phyloP scores from a whole-genome alignment of 352 stramenopile genomes.

The Aphanomyces invadans region DNA sequence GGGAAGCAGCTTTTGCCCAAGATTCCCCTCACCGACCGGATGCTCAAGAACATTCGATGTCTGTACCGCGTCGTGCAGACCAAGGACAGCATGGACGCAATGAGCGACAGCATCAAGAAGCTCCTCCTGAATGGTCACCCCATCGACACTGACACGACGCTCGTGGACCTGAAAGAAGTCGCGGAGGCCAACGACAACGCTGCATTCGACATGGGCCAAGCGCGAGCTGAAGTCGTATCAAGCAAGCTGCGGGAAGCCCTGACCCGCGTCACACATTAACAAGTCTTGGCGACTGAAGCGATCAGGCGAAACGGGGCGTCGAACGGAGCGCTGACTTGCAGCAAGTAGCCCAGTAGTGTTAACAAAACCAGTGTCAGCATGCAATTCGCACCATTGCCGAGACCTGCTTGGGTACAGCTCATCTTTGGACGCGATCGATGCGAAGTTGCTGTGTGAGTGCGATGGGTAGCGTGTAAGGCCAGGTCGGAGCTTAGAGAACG shows the following conservation, averaged over 20 bases:
- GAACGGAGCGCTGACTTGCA: too few relatives aligned
- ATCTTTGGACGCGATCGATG: too few relatives aligned
- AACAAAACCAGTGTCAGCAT: too few relatives aligned
- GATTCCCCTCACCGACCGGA: conserved; percentile 47
- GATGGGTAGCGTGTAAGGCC: too few relatives aligned
- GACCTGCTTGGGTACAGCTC: too few relatives aligned
- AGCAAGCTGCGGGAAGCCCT: conserved; percentile 19
- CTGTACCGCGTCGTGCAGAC: conserved; percentile 60
- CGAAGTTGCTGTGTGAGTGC: too few relatives aligned
- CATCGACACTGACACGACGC: conserved; percentile 11
- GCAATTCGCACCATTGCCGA: too few relatives aligned
- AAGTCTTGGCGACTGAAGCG: too few relatives aligned
- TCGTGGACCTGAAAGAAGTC: conserved; percentile 24
- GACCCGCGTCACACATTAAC: not conserved
- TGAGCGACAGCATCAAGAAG: conserved; percentile 29
- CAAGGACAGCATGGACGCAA: conserved; percentile 64
- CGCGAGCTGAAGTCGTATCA: conserved; percentile 23
- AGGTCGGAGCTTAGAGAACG: too few relatives aligned
- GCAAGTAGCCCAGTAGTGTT: too few relatives aligned
- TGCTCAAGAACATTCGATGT: conserved; percentile 41
- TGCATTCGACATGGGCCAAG: conserved; percentile 25
- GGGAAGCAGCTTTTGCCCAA: conserved; percentile 45
- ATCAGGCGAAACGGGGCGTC: too few relatives aligned
- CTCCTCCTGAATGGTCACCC: conserved; percentile 8
- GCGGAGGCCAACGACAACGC: conserved; percentile 18